phyloP scores from a whole-genome alignment of 1,284 basidiomycete species.

The Pseudomicrostroma phylloplanum region DNA sequence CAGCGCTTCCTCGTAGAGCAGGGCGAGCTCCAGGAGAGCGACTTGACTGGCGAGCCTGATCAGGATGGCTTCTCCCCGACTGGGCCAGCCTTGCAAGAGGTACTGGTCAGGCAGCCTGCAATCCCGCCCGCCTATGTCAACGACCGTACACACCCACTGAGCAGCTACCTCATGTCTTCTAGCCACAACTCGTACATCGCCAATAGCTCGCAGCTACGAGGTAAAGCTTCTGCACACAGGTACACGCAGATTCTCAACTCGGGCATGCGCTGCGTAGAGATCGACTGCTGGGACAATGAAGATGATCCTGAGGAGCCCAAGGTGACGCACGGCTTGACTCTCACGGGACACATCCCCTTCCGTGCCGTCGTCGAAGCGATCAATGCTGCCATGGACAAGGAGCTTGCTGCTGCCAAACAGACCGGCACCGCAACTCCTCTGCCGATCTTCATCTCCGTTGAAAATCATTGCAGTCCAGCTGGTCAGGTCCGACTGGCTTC shows the following conservation, averaged over 20 bases:
- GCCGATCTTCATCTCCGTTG: conserved; percentile 62
- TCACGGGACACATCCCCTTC: conserved; percentile 22
- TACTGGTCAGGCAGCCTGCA: conserved; percentile 33
- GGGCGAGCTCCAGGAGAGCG: conserved; percentile 21
- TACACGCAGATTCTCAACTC: conserved; percentile 60
- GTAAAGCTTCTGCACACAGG: conserved; percentile 57
- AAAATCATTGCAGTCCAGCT: conserved; percentile 60
- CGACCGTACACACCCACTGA: conserved; percentile 30
- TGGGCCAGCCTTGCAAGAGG: conserved; percentile 17
- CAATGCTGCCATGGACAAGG: conserved; percentile 19
- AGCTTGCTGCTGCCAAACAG: conserved; percentile 11
- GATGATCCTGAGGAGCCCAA: conserved; percentile 55
- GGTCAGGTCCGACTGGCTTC: conserved; percentile 59
- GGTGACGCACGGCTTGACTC: conserved; percentile 56
- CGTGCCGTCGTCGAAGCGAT: conserved; percentile 17
- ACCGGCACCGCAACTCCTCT: conserved; percentile 12
- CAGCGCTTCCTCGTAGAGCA: conserved; percentile 26
- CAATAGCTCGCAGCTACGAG: conserved; percentile 58
- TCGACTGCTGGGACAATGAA: conserved; percentile 61
- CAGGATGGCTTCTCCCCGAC: conserved; percentile 10
- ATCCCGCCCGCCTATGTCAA: conserved; percentile 25
- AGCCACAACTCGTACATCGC: conserved; percentile 66
- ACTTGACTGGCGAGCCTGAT: conserved; percentile 12
- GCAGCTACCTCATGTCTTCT: conserved; percentile 54
- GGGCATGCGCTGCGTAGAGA: conserved; percentile 62